Percentiles rank a stretch among this genome's conserved stretches.
phyloP scores from a whole-genome alignment of 768 basidiomycete genomes.

The Psilocybe sp. region DNA sequence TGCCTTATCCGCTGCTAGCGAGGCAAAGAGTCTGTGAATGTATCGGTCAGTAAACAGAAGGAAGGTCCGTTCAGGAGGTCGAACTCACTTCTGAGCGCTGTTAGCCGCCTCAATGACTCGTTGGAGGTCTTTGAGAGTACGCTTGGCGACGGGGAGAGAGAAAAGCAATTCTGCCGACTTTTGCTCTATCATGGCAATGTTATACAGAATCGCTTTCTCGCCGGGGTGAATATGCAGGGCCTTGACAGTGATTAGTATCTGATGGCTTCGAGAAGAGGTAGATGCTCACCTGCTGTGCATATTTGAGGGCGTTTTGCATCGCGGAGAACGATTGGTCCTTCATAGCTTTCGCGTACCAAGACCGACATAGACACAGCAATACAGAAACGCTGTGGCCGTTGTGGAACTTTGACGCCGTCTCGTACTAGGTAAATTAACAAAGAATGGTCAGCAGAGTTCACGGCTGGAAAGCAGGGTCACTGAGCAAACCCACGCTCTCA shows the following conservation, averaged over 20 bases:
- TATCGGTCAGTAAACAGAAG: not conserved
- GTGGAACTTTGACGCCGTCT: slow-evolving; percentile 85
- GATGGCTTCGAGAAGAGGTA: not conserved
- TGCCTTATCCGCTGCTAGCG: slow-evolving; percentile 73
- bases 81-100: slow-evolving; percentile 78
- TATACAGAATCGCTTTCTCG: slow-evolving; percentile 90
- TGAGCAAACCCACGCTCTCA: slow-evolving; percentile 71
- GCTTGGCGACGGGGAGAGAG: slow-evolving; percentile 66
- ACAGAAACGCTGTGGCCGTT: slow-evolving; percentile 70
- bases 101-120: slow-evolving; percentile 75
- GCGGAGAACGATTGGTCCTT: slow-evolving; percentile 81
- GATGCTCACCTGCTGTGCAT: slow-evolving; percentile 68
- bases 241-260: slow-evolving; percentile 35
- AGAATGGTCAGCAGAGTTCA: not conserved
- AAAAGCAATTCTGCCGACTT: slow-evolving; percentile 92
- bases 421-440: slow-evolving; percentile 72
- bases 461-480: too few species aligned
- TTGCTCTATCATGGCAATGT: slow-evolving; percentile 98
- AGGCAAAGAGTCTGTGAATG: slow-evolving; percentile 68
- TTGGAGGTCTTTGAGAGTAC: slow-evolving; percentile 78
- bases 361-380: slow-evolving; percentile 82
- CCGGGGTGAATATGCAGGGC: slow-evolving; percentile 80
- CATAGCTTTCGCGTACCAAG: slow-evolving; percentile 93
- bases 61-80: not conserved
- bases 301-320: slow-evolving; percentile 82